These are phyloP conservation scores for Nemania serpens DNA, from an alignment of 2,329 filamentous ascomycete genomes.

Conservation along the genomic window DNA sequence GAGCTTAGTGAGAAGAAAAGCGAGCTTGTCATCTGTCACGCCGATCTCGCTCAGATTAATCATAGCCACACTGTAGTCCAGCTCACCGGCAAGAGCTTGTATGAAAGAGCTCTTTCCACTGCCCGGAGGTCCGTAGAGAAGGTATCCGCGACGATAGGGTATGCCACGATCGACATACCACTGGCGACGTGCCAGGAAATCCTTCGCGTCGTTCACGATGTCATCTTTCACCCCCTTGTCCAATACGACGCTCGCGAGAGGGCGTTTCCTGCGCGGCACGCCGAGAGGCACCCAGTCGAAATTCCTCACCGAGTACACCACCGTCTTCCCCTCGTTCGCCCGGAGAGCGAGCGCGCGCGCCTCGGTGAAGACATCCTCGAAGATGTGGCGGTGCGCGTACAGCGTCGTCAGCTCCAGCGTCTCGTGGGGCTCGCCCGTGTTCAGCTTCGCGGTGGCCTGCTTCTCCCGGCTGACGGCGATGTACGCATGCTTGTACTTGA, in stretches of 20 bases:
- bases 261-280: slow-evolving; percentile 81
- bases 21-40: slow-evolving; percentile 86
- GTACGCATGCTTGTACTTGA: slow-evolving; percentile 85
- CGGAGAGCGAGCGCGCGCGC: slow-evolving; percentile 79
- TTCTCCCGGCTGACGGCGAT: slow-evolving; percentile 87
- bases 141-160: slow-evolving; percentile 86
- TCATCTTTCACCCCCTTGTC: slow-evolving; percentile 87
- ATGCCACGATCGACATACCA: slow-evolving; percentile 97
- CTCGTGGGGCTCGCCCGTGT: slow-evolving; percentile 89
- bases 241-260: slow-evolving; percentile 82
- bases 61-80: slow-evolving; percentile 92
- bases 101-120: slow-evolving; percentile 97
- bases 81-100: slow-evolving; percentile 87
- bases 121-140: slow-evolving; percentile 86
- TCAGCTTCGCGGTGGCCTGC: slow-evolving; percentile 78
- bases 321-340: slow-evolving; percentile 87
- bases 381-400: slow-evolving; percentile 85
- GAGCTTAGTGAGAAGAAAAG: slow-evolving; percentile 82
- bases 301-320: slow-evolving; percentile 84
- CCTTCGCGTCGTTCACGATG: slow-evolving; percentile 78
- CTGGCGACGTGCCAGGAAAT: slow-evolving; percentile 76
- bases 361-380: slow-evolving; percentile 87
- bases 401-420: slow-evolving; percentile 90
- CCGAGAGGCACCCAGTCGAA: slow-evolving; percentile 87
- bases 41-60: slow-evolving; percentile 89